Conservation (phyloP, 2,329 filamentous ascomycete species). For the Coniella lustricola region DNA sequence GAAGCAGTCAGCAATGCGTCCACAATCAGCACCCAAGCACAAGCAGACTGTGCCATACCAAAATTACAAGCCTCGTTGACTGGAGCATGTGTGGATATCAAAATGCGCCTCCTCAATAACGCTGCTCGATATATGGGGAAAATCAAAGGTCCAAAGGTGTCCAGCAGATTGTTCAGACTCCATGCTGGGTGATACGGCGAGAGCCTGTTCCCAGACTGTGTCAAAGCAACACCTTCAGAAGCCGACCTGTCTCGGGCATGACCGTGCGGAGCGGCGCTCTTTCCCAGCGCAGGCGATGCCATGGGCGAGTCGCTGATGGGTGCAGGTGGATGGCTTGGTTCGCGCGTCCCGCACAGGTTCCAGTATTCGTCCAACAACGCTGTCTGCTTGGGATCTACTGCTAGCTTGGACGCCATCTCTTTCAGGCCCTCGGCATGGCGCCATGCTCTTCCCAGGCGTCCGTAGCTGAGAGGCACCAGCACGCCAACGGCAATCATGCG, state of each 20-base stretch:
- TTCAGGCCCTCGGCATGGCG: conserved; percentile 72
- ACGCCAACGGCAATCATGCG: conserved; percentile 89
- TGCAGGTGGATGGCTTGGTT: conserved; percentile 27
- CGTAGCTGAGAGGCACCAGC: conserved; percentile 77
- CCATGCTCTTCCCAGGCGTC: conserved; percentile 82
- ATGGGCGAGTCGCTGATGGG: conserved; percentile 40
- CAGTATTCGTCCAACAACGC: conserved; percentile 72
- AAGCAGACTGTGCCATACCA: conserved; percentile 46
- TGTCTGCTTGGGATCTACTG: conserved; percentile 56
- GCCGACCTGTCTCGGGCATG: conserved; percentile 51
- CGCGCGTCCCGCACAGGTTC: conserved; percentile 49
- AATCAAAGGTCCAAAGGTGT: conserved; percentile 81
- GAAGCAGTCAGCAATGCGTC: conserved; percentile 19
- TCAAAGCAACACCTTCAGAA: conserved; percentile 54
- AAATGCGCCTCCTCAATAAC: conserved; percentile 75
- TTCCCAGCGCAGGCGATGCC: conserved; percentile 42
- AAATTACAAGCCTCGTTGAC: conserved; percentile 84
- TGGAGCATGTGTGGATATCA: conserved; percentile 80
- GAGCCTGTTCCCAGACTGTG: conserved; percentile 57
- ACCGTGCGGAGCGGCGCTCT: conserved; percentile 30
- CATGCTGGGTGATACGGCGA: conserved; percentile 79
- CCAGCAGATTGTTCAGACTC: conserved; percentile 69
- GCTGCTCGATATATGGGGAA: conserved; percentile 88
- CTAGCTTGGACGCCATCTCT: conserved; percentile 64
- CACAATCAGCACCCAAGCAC: not conserved